Conservation (phyloP, 768 basidiomycete genomes). For the Leccinum obscurum region DNA sequence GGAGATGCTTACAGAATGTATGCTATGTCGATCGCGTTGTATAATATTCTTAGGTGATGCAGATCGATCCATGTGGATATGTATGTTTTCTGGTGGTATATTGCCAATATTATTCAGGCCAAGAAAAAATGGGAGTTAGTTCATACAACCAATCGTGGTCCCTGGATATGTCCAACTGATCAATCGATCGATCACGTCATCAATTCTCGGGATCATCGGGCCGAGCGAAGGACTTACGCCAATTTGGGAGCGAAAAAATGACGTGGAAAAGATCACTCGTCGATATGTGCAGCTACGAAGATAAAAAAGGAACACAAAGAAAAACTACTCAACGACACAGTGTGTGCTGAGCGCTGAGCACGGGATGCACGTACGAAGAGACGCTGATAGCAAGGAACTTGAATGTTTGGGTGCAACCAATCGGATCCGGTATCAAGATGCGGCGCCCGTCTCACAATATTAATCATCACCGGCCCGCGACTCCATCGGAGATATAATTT, state of each 20-base stretch:
- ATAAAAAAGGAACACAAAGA: not conserved
- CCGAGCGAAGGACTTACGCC: not conserved
- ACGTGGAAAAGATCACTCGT: not conserved
- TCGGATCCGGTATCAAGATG: not conserved
- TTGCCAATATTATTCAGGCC: not conserved
- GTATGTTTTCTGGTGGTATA: not conserved
- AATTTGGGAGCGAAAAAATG: not conserved
- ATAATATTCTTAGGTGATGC: not conserved
- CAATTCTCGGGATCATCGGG: not conserved
- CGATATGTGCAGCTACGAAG: not conserved
- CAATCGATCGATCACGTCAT: not conserved
- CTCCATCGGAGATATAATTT: not conserved
- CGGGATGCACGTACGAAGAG: not conserved
- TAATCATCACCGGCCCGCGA: not conserved
- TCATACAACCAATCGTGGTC: not conserved
- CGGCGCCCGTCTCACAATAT: not conserved
- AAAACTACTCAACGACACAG: not conserved
- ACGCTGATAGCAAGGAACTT: not conserved
- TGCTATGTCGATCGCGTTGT: not conserved
- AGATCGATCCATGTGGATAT: not conserved
- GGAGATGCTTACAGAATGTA: not conserved
- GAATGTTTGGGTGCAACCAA: not conserved
- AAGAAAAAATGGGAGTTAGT: not conserved
- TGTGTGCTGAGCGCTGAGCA: not conserved
- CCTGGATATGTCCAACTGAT: not conserved